phyloP scores from a whole-genome alignment of 768 basidiomycete genomes.

The Phlebiopsis gigantea region DNA sequence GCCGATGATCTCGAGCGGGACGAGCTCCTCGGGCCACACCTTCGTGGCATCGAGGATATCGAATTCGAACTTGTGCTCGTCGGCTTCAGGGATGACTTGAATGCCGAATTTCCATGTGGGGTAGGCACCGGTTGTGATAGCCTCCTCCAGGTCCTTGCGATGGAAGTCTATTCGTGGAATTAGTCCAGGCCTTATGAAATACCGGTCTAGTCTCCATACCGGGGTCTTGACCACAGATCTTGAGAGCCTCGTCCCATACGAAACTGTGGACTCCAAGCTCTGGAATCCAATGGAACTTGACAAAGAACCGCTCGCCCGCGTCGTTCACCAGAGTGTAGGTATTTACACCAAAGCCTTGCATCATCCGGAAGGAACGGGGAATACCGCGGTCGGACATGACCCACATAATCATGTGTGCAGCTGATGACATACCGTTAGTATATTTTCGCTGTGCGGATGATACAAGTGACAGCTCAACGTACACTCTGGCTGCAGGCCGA shows the following conservation, averaged over 20 bases:
- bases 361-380: slow-evolving; percentile 82
- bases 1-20: slow-evolving; percentile 75
- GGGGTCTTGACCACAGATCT: slow-evolving; percentile 79
- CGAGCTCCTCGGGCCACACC: slow-evolving; percentile 76
- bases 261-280: slow-evolving; percentile 80
- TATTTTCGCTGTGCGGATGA: background rate
- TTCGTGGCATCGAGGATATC: slow-evolving; percentile 87
- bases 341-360: slow-evolving; percentile 89
- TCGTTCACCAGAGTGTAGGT: slow-evolving; percentile 73
- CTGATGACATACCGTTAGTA: background rate
- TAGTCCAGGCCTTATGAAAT: background rate
- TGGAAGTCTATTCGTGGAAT: slow-evolving; percentile 59
- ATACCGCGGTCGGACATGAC: slow-evolving; percentile 80
- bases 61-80: slow-evolving; percentile 81
- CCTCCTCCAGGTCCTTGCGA: slow-evolving; percentile 80
- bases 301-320: slow-evolving; percentile 65
- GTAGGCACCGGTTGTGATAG: slow-evolving; percentile 64
- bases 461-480: slow-evolving; percentile 9
- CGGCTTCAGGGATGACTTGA: slow-evolving; percentile 61
- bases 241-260: slow-evolving; percentile 88
- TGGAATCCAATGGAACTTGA: slow-evolving; percentile 84
- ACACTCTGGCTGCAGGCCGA: slow-evolving; percentile 65
- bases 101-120: slow-evolving; percentile 81
- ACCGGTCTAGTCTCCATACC: slow-evolving; percentile 29
- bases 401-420: slow-evolving; percentile 50